These are phyloP conservation scores for Zea mays DNA, from an alignment of 176 grass and related monocot genomes.

Conservation along the genomic window Zm-B73-REFERENCE-NAM-5.0 NC_050096.1:226774501-226775000, in stretches of 20 bases:
- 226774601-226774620: not conserved
- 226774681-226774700: not conserved
- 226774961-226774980: conserved; percentile 44
- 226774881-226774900: conserved; percentile 28
- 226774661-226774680: not conserved
- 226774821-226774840: conserved; percentile 20
- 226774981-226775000: conserved; percentile 35
- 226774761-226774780: conserved; percentile 26
- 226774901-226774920: conserved; percentile 11
- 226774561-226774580: conserved; percentile 20
- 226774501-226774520: not conserved
- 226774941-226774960: conserved; percentile 33
- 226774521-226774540: conserved; percentile 22
- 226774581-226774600: not conserved
- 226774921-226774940: conserved; percentile 23
- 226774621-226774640: conserved; percentile 38
- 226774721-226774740: conserved; percentile 24
- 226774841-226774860: conserved; percentile 46
- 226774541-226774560: not conserved
- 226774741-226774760: conserved; percentile 27
- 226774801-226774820: conserved; percentile 39
- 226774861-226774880: conserved; percentile 31
- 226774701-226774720: not conserved
- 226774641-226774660: conserved; percentile 11
- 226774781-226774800: conserved; percentile 11